Conservation (phyloP, 352 stramenopile species). For the Pythium rhizo-oryzae region DNA sequence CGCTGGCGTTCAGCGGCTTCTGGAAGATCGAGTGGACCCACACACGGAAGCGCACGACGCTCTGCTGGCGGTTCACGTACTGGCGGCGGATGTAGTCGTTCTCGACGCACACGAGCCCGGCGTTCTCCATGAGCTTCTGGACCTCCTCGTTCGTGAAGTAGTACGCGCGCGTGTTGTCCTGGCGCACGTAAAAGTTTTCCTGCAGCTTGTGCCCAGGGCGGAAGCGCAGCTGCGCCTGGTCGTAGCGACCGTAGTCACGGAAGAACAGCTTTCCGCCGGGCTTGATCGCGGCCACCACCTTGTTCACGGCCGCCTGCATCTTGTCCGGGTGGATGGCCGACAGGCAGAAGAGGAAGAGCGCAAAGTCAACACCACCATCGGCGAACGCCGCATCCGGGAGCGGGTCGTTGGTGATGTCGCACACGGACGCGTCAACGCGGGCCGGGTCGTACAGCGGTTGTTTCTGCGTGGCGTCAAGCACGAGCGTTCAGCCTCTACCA, state of each 20-base stretch:
- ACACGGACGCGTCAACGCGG: slow-evolving; percentile 74
- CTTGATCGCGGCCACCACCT: slow-evolving; percentile 83
- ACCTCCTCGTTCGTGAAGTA: slow-evolving; percentile 93
- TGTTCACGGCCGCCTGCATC: slow-evolving; percentile 84
- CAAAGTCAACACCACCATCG: slow-evolving; percentile 79
- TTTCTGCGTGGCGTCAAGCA: slow-evolving; percentile 38
- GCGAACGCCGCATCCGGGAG: slow-evolving; percentile 55
- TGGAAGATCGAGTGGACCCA: slow-evolving; percentile 89
- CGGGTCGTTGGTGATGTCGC: slow-evolving; percentile 83
- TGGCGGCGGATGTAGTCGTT: slow-evolving; percentile 89
- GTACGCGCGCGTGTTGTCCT: slow-evolving; percentile 96
- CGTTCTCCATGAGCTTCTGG: slow-evolving; percentile 54
- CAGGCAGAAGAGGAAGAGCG: slow-evolving; percentile 87
- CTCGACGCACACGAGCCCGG: slow-evolving; percentile 67
- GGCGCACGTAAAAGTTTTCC: slow-evolving; percentile 95
- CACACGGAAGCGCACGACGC: slow-evolving; percentile 85
- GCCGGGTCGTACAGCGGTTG: slow-evolving; percentile 79
- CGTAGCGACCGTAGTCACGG: slow-evolving; percentile 95
- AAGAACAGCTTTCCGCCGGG: slow-evolving; percentile 90
- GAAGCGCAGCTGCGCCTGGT: slow-evolving; percentile 96
- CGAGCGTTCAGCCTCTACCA: slow-evolving; percentile 4
- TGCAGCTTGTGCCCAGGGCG: slow-evolving; percentile 84
- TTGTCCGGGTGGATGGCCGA: slow-evolving; percentile 91
- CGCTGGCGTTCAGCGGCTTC: slow-evolving; percentile 49
- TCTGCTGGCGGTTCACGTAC: slow-evolving; percentile 87